Evolutionary conservation across 106 monocot species (phyloP).

Genomic region (Dendrobium officinale): DNA sequence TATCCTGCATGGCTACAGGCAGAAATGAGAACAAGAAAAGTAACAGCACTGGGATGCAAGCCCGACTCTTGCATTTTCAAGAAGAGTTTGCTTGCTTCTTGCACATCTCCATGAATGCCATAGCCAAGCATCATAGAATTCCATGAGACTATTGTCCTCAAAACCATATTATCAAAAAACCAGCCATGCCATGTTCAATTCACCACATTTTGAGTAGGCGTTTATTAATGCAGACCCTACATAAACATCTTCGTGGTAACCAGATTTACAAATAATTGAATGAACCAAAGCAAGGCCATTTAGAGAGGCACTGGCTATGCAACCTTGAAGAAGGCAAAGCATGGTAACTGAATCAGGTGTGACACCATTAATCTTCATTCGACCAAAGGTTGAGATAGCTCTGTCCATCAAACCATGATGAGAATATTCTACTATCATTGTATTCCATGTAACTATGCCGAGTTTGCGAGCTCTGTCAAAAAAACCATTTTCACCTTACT

Average conservation of each 20-base stretch:
- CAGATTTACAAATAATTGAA: constrained; percentile 23
- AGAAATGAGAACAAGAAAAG: constrained; percentile 44
- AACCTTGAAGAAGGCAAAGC: constrained; percentile 30
- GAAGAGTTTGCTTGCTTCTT: constrained; percentile 33
- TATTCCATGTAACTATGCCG: constrained; percentile 33
- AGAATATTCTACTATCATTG: constrained; percentile 35
- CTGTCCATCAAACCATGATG: constrained; percentile 16
- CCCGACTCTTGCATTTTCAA: constrained; percentile 29
- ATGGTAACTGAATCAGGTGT: constrained; percentile 30
- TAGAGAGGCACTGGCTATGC: constrained; percentile 16
- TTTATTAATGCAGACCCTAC: constrained; percentile 35
- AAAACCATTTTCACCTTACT: constrained; percentile 26
- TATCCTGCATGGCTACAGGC: constrained; percentile 49
- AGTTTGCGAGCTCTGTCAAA: constrained; percentile 26
- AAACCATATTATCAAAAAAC: constrained; percentile 40
- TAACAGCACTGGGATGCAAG: constrained; percentile 21
- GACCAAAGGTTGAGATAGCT: constrained; percentile 24
- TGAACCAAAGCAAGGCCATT: constrained; percentile 22
- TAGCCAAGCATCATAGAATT: constrained; percentile 47
- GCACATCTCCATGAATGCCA: constrained; percentile 35
- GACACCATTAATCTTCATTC: constrained; percentile 29
- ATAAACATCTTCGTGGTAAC: constrained; percentile 24
- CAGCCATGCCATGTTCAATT: constrained; percentile 19
- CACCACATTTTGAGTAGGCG: constrained; percentile 48
- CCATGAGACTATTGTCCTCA: constrained; percentile 28